phyloP scores from a whole-genome alignment of 2,329 filamentous ascomycete species.

The Exserohilum turcica region DNA sequence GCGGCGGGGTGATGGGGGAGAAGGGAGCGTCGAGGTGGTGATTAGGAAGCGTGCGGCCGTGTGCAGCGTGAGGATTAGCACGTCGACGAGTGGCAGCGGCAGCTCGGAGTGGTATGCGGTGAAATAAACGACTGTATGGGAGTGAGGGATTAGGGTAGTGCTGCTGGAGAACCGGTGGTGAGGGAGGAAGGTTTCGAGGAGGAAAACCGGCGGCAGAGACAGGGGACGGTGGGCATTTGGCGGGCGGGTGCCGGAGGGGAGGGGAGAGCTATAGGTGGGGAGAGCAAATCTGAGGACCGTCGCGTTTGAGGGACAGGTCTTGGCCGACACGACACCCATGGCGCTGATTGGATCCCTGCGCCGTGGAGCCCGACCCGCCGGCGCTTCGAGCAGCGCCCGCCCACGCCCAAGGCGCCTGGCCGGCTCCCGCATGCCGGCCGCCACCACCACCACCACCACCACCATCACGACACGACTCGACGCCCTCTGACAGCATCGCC shows the following conservation, averaged over 20 bases:
- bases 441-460: slow-evolving; percentile 33
- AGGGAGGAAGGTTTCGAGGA: slow-evolving; percentile 38
- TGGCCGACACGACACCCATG: slow-evolving; percentile 34
- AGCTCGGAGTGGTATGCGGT: slow-evolving; percentile 8
- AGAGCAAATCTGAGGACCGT: slow-evolving; percentile 45
- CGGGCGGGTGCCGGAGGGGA: slow-evolving; percentile 45
- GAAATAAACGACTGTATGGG: slow-evolving; percentile 25
- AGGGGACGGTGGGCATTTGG: slow-evolving; percentile 40
- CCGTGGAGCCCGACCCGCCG: slow-evolving; percentile 38
- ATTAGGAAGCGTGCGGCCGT: too few species aligned
- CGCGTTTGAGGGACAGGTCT: slow-evolving; percentile 42
- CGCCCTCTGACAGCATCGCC: not conserved
- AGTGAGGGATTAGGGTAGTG: slow-evolving; percentile 28
- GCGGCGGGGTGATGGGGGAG: slow-evolving; percentile 24
- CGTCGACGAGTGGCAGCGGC: slow-evolving; percentile 15
- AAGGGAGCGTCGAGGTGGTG: too few species aligned
- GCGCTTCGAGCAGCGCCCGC: slow-evolving; percentile 33
- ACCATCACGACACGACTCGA: slow-evolving; percentile 18
- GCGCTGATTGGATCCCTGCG: slow-evolving; percentile 38
- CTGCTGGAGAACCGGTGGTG: slow-evolving; percentile 26
- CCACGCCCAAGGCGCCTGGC: slow-evolving; percentile 30
- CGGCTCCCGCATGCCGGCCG: slow-evolving; percentile 27
- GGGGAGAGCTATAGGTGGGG: slow-evolving; percentile 44
- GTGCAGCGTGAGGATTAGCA: slow-evolving; percentile 22
- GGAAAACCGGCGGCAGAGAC: slow-evolving; percentile 35